Evolutionary conservation across 2,329 filamentous ascomycete genomes (phyloP), one percentile per base, ranked within the genome.

Genomic region (Penicillium sp.): DNA sequence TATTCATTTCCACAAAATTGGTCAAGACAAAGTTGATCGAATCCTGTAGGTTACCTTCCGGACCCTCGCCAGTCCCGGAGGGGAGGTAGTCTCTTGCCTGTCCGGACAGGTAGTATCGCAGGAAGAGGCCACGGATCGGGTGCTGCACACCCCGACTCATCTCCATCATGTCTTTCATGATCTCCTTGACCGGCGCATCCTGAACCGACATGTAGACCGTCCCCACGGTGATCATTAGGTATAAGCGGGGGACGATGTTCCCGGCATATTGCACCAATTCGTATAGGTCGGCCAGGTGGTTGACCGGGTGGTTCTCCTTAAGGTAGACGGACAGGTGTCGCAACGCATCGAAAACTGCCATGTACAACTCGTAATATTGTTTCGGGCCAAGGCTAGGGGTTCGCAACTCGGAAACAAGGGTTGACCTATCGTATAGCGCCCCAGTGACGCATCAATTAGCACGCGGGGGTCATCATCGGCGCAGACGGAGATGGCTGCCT

Each of bases 101-200:
- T 33, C 94, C 93, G 21, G 91, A 94, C 48, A 99, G 84, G 71
- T 97, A 99, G 77, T 99, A 99, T 70, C 94, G 87, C 67, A 99
- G 78, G 73, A 99, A 99, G 51, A 99, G 81, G 16, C 94, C 94
- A 54, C 94, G 90, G 59, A 97, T 92, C 14, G 94, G 94, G 75
- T 99, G 94, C 71, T 99, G 94, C 19, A 99, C 92, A 52, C 94
- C 94, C 60, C 94, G 86, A 76, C 92, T 97, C 94, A 99, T 99
- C 76, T 99, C 94, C 94, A 99, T 99, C 94, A 99, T 99, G 75
- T 99, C 94, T 78, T 99, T 99, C 94, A 99, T 99, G 59, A 99
- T 91, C 80, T 99, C 94, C 78, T 99, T 99, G 64, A 99, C 94
- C 0, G 94, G 94, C 54, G 95, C 94, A 82, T 97, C 94, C 68